Base-by-base conservation (phyloP, 2,329 filamentous ascomycete genomes). In the Dryadomyces quercus-mongolicae region DNA sequence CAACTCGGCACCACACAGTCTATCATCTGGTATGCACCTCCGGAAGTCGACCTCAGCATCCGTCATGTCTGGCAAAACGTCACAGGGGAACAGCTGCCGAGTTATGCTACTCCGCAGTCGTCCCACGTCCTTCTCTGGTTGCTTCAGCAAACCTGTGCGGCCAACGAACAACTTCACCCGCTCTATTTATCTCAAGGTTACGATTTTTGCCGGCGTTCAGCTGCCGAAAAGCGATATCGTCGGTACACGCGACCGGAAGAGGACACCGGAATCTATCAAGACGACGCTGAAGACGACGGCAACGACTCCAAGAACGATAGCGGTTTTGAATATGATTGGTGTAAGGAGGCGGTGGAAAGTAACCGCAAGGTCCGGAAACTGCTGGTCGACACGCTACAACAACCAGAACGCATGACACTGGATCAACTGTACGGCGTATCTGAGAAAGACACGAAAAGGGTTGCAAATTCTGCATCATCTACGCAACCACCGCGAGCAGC, bases 11-110 rank as follows among this genome's bases (percentile, higher is more conserved):
- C 71, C 0, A 77, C 76, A 0, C 81, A 86, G 54, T 76, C 75
- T 0, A 63, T 85, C 0, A 65, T 67, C 9, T 78, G 83, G 50
- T 72, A 81, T 20, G 73, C 76, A 0, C 79, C 81, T 0, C 77
- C 76, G 0, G 81, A 85, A 60, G 81, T 85, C 0, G 71, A 84
- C 38, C 76, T 79, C 25, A 82, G 75, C 56, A 83, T 86, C 36
- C 59, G 76, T 0, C 75, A 82, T 55, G 51, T 74, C 0, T 62
- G 68, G 3, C 22, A 31, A 5, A 48, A 16, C 13, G 22, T 48
- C 20, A 31, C 21, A 15, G 55, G 61, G 0, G 71, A 73, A 20
- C 15, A 2, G 16, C 40, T 22, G 47, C 47, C 47, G 47, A 6
- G 13, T 5, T 9, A 21, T 20, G 9, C 52, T 0, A 31, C 42